Evolutionary conservation across 169 alveolate species (phyloP), one percentile per base, ranked within the genome.

Genomic region (Plasmodium yoelii): DNA sequence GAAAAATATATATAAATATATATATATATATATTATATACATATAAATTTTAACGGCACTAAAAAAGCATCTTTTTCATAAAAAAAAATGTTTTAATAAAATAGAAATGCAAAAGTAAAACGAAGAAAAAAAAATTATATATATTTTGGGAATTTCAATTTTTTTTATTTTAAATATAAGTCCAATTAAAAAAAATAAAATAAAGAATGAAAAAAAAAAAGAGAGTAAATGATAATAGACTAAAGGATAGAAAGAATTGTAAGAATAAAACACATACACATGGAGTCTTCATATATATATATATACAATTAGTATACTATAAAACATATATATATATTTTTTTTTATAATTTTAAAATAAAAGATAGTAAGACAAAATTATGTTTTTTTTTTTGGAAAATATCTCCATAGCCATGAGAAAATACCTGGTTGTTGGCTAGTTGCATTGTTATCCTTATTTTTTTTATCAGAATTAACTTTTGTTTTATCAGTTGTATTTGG

Each of bases 341-440:
- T 61, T 18, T 61, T 8, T 57, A 57, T 5, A 19, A 8, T 61
- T 18, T 24, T 22, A 61, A 61, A 61, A 61, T 22, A 60, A 22
- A 22, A 22, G 26, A 22, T 24, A 12, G 3, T 39, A 65, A 60
- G 28, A 56, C 34, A n/a, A 69, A 69, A 47, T 71, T 28, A 71
- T n/a, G 84, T 2, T 19, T 71, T 71, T 42, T 71, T 71, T 28
- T 46, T 73, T 9, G 87, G 87, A 73, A 73, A 73, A 28, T 75
- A 75, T 34, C 57, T 75, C 88, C 88, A 75, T 55, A 75, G 15
- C 88, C 88, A 75, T 26, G 88, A 61, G 42, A 75, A 75, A 12
- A 47, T 61, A 3, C 88, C 88, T 15, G 34, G 34, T 15, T 75
- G 34, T 15, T 75, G 88, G 34, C 22, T 57, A 39, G 18, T n/a